These are phyloP conservation scores for Geotrichum cucujoidarum DNA, from an alignment of 1,139 yeast genomes.

Conservation along the genomic window DNA sequence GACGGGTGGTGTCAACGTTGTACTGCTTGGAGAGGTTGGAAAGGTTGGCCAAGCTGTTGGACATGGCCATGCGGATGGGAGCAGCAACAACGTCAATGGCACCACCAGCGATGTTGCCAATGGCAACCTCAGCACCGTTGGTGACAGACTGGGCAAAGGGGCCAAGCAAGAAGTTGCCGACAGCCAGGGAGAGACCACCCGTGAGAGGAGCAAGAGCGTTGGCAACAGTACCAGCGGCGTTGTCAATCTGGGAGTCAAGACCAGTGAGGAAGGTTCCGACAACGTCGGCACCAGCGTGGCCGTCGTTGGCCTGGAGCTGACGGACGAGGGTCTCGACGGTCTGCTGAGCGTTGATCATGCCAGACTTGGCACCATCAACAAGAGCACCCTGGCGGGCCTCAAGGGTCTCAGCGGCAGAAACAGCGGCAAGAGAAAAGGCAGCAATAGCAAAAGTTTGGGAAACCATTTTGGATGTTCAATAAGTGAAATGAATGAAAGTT, in stretches of 20 bases:
- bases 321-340: constrained; percentile 22
- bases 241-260: constrained; percentile 25
- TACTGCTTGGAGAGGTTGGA: constrained; percentile 19
- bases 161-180: constrained; percentile 28
- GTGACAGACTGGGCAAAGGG: constrained; percentile 30
- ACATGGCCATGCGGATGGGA: constrained; percentile 14
- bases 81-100: constrained; percentile 20
- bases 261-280: constrained; percentile 11
- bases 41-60: constrained; percentile 19
- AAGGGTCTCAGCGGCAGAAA: not conserved
- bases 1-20: constrained; percentile 22
- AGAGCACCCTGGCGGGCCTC: constrained; percentile 4
- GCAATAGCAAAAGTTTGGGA: not conserved
- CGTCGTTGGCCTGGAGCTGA: constrained; percentile 20
- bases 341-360: constrained; percentile 25
- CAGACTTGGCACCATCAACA: constrained; percentile 19
- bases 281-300: constrained; percentile 22
- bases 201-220: constrained; percentile 29
- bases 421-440: not conserved
- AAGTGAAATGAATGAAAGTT: not conserved
- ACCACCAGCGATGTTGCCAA: constrained; percentile 26
- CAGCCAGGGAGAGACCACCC: constrained; percentile 26
- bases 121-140: constrained; percentile 30
- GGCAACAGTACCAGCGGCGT: constrained; percentile 21
- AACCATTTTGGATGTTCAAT: constrained; percentile 5